These are phyloP conservation scores for Diaporthe destruens DNA, from an alignment of 2,329 filamentous ascomycete species.

Conservation along the genomic window DNA sequence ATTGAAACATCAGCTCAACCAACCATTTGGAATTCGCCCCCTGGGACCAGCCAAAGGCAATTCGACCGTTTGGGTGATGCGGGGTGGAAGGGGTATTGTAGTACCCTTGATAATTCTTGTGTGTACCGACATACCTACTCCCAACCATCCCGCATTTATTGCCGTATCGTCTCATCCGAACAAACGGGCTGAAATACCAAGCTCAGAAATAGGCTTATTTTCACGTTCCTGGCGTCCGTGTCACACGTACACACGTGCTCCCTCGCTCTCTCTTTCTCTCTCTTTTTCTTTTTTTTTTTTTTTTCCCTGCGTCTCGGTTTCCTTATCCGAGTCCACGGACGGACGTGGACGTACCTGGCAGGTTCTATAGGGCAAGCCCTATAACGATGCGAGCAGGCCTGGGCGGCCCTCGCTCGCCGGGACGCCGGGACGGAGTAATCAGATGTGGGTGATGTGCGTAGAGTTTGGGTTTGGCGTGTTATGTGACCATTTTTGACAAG, in stretches of 20 bases:
- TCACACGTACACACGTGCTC: neutral
- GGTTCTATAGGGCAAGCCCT: neutral
- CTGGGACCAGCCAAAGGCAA: neutral
- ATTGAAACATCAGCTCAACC: slow-evolving; percentile 30
- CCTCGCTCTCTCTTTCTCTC: neutral
- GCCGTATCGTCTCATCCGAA: slow-evolving; percentile 3
- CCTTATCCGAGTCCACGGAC: neutral
- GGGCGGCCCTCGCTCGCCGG: slow-evolving; percentile 6
- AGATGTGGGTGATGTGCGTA: neutral
- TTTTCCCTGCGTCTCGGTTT: too few species aligned
- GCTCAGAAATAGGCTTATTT: slow-evolving; percentile 18
- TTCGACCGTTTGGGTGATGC: neutral
- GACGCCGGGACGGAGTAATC: neutral
- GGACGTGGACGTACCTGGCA: neutral
- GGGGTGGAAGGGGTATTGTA: neutral
- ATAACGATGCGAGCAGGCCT: neutral
- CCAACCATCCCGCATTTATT: neutral
- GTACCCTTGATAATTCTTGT: neutral
- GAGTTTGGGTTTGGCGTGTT: neutral
- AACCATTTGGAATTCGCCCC: neutral
- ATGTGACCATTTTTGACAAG: neutral
- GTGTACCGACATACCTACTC: neutral
- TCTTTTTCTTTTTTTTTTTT: neutral
- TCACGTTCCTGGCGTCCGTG: slow-evolving; percentile 15
- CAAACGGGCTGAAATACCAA: slow-evolving; percentile 17